These are phyloP conservation scores for Telfairia occidentalis DNA, from an alignment of 331 rosid species.

Conservation along the genomic window DNA sequence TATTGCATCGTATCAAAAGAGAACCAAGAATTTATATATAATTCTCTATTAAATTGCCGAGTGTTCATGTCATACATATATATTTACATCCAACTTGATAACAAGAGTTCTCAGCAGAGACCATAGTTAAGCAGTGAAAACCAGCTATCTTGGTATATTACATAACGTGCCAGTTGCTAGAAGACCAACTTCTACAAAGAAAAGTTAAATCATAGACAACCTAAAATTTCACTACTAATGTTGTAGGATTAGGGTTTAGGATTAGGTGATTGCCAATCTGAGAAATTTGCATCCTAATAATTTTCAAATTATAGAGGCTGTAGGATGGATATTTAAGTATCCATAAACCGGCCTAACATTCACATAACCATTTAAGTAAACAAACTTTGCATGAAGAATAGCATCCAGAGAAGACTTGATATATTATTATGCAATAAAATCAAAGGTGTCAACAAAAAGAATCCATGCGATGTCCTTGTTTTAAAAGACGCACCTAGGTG, in stretches of 20 bases:
- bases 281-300: not conserved
- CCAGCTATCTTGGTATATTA: not conserved
- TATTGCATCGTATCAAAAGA: not conserved
- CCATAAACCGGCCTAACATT: not conserved
- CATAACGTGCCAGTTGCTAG: not conserved
- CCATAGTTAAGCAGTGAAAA: not conserved
- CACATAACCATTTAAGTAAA: not conserved
- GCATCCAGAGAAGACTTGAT: not conserved
- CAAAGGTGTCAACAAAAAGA: not conserved
- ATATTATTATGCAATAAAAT: not conserved
- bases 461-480: not conserved
- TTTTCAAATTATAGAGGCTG: not conserved
- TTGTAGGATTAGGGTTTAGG: not conserved
- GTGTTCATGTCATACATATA: not conserved
- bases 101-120: not conserved
- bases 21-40: not conserved
- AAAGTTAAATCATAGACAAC: not conserved
- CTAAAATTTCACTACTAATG: not conserved
- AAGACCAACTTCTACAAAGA: not conserved
- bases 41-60: not conserved
- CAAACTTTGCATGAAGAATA: not conserved
- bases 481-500: too few species aligned
- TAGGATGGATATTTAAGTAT: not conserved
- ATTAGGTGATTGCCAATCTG: not conserved
- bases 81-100: not conserved